A percentile compares a stretch with the other conserved stretches of the same genome.
These are phyloP conservation scores for Plectranthus barbatus DNA, from an alignment of 257 asterid genomes.

Conservation along the genomic window DNA sequence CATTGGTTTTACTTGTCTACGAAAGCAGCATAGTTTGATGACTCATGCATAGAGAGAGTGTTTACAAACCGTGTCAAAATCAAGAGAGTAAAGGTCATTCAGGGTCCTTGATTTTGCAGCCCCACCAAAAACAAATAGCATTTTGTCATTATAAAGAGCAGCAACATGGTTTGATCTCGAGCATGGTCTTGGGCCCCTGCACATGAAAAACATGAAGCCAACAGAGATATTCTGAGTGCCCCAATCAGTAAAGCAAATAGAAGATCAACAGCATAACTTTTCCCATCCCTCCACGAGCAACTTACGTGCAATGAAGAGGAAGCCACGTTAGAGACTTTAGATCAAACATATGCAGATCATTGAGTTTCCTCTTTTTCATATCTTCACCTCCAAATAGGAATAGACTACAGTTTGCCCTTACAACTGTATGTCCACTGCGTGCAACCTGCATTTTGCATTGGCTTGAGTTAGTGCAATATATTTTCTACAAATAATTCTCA, in stretches of 20 bases:
- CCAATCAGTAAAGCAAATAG: background rate
- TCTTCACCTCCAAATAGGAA: conserved; percentile 97
- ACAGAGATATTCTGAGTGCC: background rate
- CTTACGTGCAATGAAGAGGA: conserved; percentile 99
- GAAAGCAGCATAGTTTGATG: conserved; percentile 1
- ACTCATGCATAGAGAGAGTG: background rate
- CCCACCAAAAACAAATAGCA: conserved; percentile 82
- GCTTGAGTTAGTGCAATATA: conserved; percentile 12
- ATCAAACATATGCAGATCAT: conserved; percentile 96
- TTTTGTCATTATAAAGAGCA: conserved; percentile 85
- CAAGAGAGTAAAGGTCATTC: conserved; percentile 88
- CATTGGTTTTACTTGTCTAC: background rate
- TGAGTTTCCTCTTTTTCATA: conserved; percentile 67
- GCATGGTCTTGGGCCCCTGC: conserved; percentile 89
- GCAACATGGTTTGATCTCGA: conserved; percentile 87
- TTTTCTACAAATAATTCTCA: background rate
- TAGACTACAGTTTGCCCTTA: conserved; percentile 72
- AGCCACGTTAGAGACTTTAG: conserved; percentile 94
- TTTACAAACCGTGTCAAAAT: conserved; percentile 82
- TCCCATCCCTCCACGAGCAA: background rate
- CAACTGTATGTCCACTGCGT: conserved; percentile 92
- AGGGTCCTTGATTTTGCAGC: conserved; percentile 77
- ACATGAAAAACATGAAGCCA: conserved; percentile 6
- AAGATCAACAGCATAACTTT: background rate
- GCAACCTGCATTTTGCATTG: conserved; percentile 53